Base-by-base conservation (phyloP, 768 basidiomycete genomes). In the Rhodotorula sphaerocarpa region DNA sequence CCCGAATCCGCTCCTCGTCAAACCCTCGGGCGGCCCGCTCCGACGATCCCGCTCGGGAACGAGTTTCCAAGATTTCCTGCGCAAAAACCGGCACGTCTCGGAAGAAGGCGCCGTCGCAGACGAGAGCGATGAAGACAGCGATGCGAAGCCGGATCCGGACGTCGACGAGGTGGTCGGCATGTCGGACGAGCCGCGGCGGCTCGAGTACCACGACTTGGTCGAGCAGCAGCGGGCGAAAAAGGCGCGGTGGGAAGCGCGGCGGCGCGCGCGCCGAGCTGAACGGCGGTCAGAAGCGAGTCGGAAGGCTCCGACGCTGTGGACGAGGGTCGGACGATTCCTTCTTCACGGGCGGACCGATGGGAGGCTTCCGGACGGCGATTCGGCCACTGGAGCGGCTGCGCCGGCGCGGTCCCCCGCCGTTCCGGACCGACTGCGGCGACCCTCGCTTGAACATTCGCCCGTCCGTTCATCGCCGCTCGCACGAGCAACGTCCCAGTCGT, bases 121-220 rank as follows among this genome's bases (percentile, higher is more conserved):
- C n/a, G 55, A 48, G 20, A 21, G 15, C 20, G 55, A 53, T 9
- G 48, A 56, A 18, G 61, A 50, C 31, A 51, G 51, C 57, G 57
- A 59, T 25, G 57, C 36, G 5, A 1, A 50, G 18, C n/a, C 36
- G 21, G 42, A 30, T 0, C n/a, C 9, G 23, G 54, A 30, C 55
- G 23, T 14, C 15, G 63, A 59, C 25, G 55, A 46, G 5, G 31
- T 21, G 12, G 50, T 30, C 41, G 45, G 41, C 25, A 46, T n/a
- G n/a, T n/a, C 45, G 11, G 41, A 30, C 21, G 39, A 15, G 46
- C 30, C 23, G 31, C 16, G 25, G 5, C 33, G 54, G 12, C 41
- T 36, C 11, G 63, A 59, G n/a, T 65, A 65, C 48, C 57, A 44
- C 23, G 63, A 65, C 16, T 36, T 65, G 5, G 63, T 65, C 42